Evolutionary conservation across 495 filamentous ascomycete species (phyloP).

Genomic region (Aspergillus carlsbadensis): DNA sequence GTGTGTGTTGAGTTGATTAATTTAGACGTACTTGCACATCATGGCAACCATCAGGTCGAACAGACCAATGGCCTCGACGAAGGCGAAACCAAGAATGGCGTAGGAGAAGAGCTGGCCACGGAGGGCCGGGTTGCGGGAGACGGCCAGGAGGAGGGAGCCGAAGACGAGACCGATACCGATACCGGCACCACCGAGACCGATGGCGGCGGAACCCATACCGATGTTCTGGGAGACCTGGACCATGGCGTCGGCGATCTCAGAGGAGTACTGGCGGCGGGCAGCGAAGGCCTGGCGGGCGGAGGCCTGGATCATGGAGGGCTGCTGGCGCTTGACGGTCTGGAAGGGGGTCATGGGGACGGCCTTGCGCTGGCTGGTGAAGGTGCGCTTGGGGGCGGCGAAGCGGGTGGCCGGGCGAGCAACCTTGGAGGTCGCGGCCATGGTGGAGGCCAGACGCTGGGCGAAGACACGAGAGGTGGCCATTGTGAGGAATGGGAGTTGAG

Average conservation of each 20-base stretch:
- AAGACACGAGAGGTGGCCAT: slow-evolving; percentile 74
- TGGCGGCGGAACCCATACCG: slow-evolving; percentile 81
- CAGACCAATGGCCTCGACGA: slow-evolving; percentile 91
- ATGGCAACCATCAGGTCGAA: slow-evolving; percentile 93
- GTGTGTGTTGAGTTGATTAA: slow-evolving; percentile 13
- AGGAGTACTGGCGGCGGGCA: slow-evolving; percentile 69
- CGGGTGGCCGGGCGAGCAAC: slow-evolving; percentile 68
- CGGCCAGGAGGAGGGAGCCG: slow-evolving; percentile 76
- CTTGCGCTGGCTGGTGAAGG: slow-evolving; percentile 54
- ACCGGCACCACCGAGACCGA: slow-evolving; percentile 89
- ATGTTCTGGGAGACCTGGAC: slow-evolving; percentile 85
- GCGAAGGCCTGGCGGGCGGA: slow-evolving; percentile 65
- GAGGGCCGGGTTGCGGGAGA: slow-evolving; percentile 87
- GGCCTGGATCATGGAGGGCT: slow-evolving; percentile 58
- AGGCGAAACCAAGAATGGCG: slow-evolving; percentile 91
- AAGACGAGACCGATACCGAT: slow-evolving; percentile 92
- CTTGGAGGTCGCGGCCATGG: slow-evolving; percentile 70
- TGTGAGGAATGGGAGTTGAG: slow-evolving; percentile 49
- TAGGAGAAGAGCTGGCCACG: slow-evolving; percentile 90
- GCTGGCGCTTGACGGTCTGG: slow-evolving; percentile 66
- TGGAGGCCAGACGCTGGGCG: slow-evolving; percentile 68
- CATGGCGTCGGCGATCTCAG: slow-evolving; percentile 80
- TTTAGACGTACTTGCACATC: slow-evolving; percentile 71
- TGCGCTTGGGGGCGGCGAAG: slow-evolving; percentile 63
- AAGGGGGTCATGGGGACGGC: slow-evolving; percentile 41